These are phyloP conservation scores for Stachybotrys chlorohalonatus DNA, from an alignment of 2,329 filamentous ascomycete species.

Conservation along the genomic window DNA sequence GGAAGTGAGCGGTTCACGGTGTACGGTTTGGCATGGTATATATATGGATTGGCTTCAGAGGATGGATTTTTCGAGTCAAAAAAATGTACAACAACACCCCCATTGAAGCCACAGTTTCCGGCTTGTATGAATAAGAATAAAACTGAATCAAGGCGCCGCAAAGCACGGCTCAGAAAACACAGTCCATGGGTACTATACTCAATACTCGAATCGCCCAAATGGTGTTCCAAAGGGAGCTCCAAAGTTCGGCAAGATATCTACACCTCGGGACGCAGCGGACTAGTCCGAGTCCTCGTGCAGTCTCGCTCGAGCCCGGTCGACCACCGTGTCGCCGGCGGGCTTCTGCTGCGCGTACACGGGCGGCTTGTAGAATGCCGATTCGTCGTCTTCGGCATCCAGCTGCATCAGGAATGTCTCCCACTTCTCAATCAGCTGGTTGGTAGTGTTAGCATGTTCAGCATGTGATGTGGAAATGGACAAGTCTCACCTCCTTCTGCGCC, in stretches of 20 bases:
- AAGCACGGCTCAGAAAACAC: neutral
- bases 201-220: too few species aligned
- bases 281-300: slow-evolving; percentile 54
- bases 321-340: slow-evolving; percentile 46
- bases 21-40: neutral
- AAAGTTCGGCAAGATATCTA: neutral
- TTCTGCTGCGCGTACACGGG: slow-evolving; percentile 45
- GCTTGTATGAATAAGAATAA: slow-evolving; percentile 19
- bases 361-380: slow-evolving; percentile 55
- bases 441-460: slow-evolving; percentile 11
- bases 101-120: slow-evolving; percentile 12
- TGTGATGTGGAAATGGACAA: neutral
- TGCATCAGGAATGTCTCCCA: slow-evolving; percentile 99
- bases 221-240: neutral
- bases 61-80: slow-evolving; percentile 10
- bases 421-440: slow-evolving; percentile 59
- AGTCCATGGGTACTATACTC: neutral
- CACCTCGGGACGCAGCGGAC: slow-evolving; percentile 3
- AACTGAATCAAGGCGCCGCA: neutral
- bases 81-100: slow-evolving; percentile 22
- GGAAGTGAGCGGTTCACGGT: slow-evolving; percentile 27
- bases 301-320: slow-evolving; percentile 48
- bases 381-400: slow-evolving; percentile 87
- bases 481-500: slow-evolving; percentile 88
- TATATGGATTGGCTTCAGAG: neutral